phyloP scores from a whole-genome alignment of 371 early-diverging fungal species.

The Mortierella polycephala region DNA sequence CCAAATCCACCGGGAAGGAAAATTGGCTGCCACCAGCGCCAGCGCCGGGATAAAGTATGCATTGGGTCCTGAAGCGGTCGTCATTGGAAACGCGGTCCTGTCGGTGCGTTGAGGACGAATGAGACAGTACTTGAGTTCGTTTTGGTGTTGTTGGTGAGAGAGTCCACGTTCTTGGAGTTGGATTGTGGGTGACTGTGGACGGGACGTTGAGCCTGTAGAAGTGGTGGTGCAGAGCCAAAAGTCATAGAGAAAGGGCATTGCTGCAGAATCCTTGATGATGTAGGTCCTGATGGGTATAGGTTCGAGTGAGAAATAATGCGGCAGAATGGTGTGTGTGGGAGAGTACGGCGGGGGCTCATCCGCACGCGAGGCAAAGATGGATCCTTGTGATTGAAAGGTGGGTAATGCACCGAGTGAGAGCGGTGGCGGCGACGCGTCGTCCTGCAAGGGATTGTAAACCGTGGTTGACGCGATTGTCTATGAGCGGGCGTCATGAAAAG shows the following conservation, averaged over 20 bases:
- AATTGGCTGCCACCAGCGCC: slow-evolving; percentile 24
- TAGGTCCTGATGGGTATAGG: slow-evolving; percentile 42
- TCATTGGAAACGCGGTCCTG: slow-evolving; percentile 32
- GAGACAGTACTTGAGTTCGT: slow-evolving; percentile 37
- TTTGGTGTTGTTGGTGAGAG: slow-evolving; percentile 8
- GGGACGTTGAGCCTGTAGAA: slow-evolving; percentile 5
- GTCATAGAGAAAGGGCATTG: slow-evolving; percentile 31
- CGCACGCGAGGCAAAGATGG: slow-evolving; percentile 1
- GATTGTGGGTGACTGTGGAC: slow-evolving; percentile 20
- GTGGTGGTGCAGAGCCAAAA: slow-evolving; percentile 35
- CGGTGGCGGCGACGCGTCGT: neutral
- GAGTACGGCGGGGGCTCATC: slow-evolving; percentile 47
- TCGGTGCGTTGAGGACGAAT: slow-evolving; percentile 39
- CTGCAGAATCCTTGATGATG: slow-evolving; percentile 32
- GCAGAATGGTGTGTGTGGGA: slow-evolving; percentile 47
- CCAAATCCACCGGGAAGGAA: slow-evolving; percentile 44
- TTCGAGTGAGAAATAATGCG: slow-evolving; percentile 45
- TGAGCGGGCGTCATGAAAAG: neutral
- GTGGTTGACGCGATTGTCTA: neutral
- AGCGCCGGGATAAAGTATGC: slow-evolving; percentile 40
- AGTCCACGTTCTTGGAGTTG: slow-evolving; percentile 33
- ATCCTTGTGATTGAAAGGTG: slow-evolving; percentile 5
- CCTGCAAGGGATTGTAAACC: neutral
- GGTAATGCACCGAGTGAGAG: slow-evolving; percentile 19
- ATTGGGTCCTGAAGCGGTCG: slow-evolving; percentile 13